Evolutionary conservation across 331 rosid species (phyloP), one percentile per base, ranked within the genome.

Genomic region (Phaseolus coccineus): DNA sequence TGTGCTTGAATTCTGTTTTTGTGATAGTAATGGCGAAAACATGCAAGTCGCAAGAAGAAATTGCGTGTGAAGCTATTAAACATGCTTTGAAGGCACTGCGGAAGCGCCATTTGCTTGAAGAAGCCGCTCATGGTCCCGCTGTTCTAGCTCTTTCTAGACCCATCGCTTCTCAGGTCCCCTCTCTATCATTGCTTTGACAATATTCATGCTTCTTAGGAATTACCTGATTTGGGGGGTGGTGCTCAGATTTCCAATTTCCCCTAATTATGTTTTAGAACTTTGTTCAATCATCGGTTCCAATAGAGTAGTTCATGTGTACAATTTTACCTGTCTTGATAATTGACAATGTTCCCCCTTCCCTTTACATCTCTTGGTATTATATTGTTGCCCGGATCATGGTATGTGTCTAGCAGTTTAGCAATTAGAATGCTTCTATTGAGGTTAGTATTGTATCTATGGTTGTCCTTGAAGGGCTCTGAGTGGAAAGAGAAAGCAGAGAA

Each of bases 121-220:
- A 94, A 92, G 97, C 92, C 3, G 98, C 98, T 76, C 98, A 94
- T 86, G 87, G 87, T 81, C 97, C 95, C 3, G 93, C 98, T 50
- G 66, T 88, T 71, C 77, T 79, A 37, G 97, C 98, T 39, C 92
- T 94, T 57, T 86, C 92, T 9, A 83, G 85, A 74, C 98, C 97
- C 4, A 82, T 92, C 53, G 73, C 48, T 64, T 85, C 85, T 65
- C 95, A 89, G 97, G 98, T 91, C 2, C 50, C 63, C 31, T 74
- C 63, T 70, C 46, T 72, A 4, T 62, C 13, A 76, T 63, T 63
- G 5, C 57, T 15, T n/a, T 3, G 73, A 65, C 76, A 47, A 6
- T 47, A 2, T 31, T 65, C 62, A 64, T 46, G 52, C 30, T 47
- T 71, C 65, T 65, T 75, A 70, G 50, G 77, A 51, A 62, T 59